phyloP scores from a whole-genome alignment of 1,284 basidiomycete genomes.

The Ganoderma sinense region DNA sequence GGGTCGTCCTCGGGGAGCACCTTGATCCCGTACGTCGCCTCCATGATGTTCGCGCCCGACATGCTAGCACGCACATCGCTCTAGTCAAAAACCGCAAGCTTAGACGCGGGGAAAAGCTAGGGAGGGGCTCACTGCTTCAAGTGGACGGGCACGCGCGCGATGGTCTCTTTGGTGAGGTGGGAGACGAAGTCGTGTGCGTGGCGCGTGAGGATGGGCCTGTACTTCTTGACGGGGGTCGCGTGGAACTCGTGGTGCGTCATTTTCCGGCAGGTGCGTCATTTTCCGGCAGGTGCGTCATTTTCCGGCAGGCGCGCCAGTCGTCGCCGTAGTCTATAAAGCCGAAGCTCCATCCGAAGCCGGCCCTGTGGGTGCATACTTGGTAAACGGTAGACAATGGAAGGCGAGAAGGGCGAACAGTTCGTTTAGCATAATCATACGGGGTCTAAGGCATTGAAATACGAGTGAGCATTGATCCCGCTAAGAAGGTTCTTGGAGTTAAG shows the following conservation, averaged over 20 bases:
- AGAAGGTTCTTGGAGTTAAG: neutral
- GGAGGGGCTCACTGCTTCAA: slow-evolving; percentile 31
- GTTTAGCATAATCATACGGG: slow-evolving; percentile 40
- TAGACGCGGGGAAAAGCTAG: too few relatives aligned
- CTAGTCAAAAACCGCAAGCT: too few relatives aligned
- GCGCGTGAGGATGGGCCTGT: slow-evolving; percentile 22
- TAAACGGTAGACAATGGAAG: neutral
- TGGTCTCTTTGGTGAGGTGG: slow-evolving; percentile 34
- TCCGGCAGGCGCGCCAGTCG: slow-evolving; percentile 49
- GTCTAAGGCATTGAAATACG: slow-evolving; percentile 37
- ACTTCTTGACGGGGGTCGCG: slow-evolving; percentile 20
- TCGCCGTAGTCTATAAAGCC: slow-evolving; percentile 47
- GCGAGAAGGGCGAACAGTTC: slow-evolving; percentile 38
- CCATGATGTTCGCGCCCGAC: slow-evolving; percentile 34
- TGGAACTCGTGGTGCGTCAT: slow-evolving; percentile 41
- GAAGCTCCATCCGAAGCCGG: slow-evolving; percentile 47
- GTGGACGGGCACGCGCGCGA: slow-evolving; percentile 28
- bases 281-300: slow-evolving; percentile 47
- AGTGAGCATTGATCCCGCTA: neutral
- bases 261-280: too few relatives aligned
- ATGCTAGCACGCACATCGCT: slow-evolving; percentile 21
- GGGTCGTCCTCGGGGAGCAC: slow-evolving; percentile 35
- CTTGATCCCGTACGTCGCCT: slow-evolving; percentile 37
- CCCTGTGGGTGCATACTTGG: slow-evolving; percentile 35
- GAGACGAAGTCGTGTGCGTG: slow-evolving; percentile 44